Base-by-base conservation (phyloP, 1,284 basidiomycete species). In the Boletus smithii region DNA sequence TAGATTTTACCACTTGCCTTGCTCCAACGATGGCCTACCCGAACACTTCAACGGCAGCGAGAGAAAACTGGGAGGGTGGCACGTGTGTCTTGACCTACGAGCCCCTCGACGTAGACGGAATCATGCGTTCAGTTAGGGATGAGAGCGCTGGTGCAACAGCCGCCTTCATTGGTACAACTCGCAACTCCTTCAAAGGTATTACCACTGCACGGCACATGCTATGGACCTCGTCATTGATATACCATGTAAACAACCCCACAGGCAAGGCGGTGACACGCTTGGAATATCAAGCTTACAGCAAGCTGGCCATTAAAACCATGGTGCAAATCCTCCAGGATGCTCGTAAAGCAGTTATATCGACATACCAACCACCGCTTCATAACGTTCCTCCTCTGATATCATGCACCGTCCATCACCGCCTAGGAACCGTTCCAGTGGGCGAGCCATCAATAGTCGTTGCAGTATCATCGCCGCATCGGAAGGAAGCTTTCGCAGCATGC, bases 361-460 rank as follows among this genome's bases (percentile, higher is more conserved):
- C 72, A 35, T 75, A 76, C 54, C 69, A 74, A 42, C 60, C 69
- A 40, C 51, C 62, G 1, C 53, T 58, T 42, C 53, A 54, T 18
- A 32, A 44, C 31, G 56, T 66, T 14, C 60, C 69, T 16, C 60
- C 73, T 16, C 59, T 80, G 30, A 71, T 82, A 52, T 74, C 71
- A 35, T 80, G 81, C 64, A 74, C 80, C 14, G 69, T 91, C 8
- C 74, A 88, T 53, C 92, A 95, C 65, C 77, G 91, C n/a, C 71
- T 94, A 22, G 91, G 91, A 18, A 69, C 70, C 14, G 89, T 92
- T 5, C 81, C 83, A 8, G 85, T 91, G 5, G 87, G 86, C 13
- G 79, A 91, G 60, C 77, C 86, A 17, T 91, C 87, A 10, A 91
- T 93, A 53, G 81, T 93, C 41, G 84, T 94, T 49, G 88, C 87